These are phyloP conservation scores for Sporormia fimetaria DNA, from an alignment of 495 filamentous ascomycete species.

Conservation along the genomic window DNA sequence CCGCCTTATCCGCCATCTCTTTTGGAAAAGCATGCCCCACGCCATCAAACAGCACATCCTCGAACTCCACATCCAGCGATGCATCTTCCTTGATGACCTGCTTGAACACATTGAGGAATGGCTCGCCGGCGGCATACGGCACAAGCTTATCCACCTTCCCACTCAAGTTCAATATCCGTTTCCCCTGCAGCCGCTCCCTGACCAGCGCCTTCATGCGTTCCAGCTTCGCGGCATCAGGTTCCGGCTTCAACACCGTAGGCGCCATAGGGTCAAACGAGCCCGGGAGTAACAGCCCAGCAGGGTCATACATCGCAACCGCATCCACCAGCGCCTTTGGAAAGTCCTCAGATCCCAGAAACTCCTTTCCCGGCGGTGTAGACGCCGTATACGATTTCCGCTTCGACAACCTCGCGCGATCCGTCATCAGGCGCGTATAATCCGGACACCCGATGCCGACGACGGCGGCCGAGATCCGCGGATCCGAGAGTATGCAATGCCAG, in stretches of 20 bases:
- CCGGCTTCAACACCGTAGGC: slow-evolving; percentile 25
- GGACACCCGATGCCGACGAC: slow-evolving; percentile 81
- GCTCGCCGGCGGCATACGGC: slow-evolving; percentile 56
- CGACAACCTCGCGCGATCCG: slow-evolving; percentile 63
- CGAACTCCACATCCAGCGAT: slow-evolving; percentile 45
- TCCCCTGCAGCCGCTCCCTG: slow-evolving; percentile 48
- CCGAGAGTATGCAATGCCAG: slow-evolving; percentile 70
- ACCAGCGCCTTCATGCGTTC: slow-evolving; percentile 36
- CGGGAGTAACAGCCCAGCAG: slow-evolving; percentile 40
- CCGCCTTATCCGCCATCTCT: slow-evolving; percentile 61
- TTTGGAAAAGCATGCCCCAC: slow-evolving; percentile 62
- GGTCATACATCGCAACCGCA: slow-evolving; percentile 52
- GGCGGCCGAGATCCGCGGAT: slow-evolving; percentile 62
- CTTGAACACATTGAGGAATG: slow-evolving; percentile 63
- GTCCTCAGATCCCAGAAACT: slow-evolving; percentile 63
- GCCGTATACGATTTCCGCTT: slow-evolving; percentile 52
- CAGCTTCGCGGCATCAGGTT: slow-evolving; percentile 19
- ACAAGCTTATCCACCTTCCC: slow-evolving; percentile 76
- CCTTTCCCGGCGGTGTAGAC: slow-evolving; percentile 42
- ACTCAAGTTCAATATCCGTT: slow-evolving; percentile 65
- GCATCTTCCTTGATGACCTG: slow-evolving; percentile 38
- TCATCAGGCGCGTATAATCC: slow-evolving; percentile 70
- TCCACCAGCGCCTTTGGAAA: slow-evolving; percentile 59
- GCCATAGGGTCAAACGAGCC: not conserved
- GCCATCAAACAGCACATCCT: slow-evolving; percentile 61